Percentiles rank a stretch among this genome's conserved stretches.
These are phyloP conservation scores for Aspergillus tanneri DNA, from an alignment of 2,329 filamentous ascomycete species.

Conservation along the genomic window DNA sequence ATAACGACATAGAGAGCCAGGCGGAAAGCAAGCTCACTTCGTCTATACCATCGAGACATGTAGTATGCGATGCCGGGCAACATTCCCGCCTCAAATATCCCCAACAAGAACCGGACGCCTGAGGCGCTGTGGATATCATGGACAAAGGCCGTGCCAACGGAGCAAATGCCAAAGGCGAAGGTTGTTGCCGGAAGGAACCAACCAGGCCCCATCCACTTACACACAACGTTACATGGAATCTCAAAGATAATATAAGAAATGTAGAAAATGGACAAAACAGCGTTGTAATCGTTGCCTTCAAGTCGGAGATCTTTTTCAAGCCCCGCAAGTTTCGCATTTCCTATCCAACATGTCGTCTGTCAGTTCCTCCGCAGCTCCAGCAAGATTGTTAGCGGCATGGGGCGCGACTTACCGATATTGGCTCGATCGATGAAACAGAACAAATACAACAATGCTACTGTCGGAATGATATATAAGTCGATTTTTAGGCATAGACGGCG, in stretches of 20 bases:
- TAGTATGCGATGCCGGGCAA: constrained; percentile 74
- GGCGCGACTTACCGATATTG: constrained; percentile 58
- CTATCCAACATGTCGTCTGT: constrained; percentile 23
- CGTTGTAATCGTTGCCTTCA: constrained; percentile 67
- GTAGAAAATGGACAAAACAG: constrained; percentile 67
- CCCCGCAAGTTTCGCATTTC: constrained; percentile 66
- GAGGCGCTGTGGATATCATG: constrained; percentile 52
- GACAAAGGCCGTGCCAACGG: constrained; percentile 66
- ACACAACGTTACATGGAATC: constrained; percentile 65
- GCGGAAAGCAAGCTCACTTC: constrained; percentile 65
- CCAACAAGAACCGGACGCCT: constrained; percentile 66
- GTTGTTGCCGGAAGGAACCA: constrained; percentile 67
- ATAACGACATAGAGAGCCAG: constrained; percentile 68
- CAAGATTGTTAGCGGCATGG: background rate
- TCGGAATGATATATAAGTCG: constrained; percentile 64
- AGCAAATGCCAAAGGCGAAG: constrained; percentile 62
- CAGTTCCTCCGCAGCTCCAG: background rate
- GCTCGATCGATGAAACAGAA: constrained; percentile 73
- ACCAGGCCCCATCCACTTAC: constrained; percentile 69
- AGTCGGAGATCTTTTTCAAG: constrained; percentile 62
- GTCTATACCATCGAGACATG: constrained; percentile 67
- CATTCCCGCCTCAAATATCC: constrained; percentile 70
- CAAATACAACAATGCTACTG: constrained; percentile 64
- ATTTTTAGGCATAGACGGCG: constrained; percentile 61
- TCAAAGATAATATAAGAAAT: constrained; percentile 71